phyloP scores from a whole-genome alignment of 257 asterid genomes.

The Prunella vulgaris region DNA sequence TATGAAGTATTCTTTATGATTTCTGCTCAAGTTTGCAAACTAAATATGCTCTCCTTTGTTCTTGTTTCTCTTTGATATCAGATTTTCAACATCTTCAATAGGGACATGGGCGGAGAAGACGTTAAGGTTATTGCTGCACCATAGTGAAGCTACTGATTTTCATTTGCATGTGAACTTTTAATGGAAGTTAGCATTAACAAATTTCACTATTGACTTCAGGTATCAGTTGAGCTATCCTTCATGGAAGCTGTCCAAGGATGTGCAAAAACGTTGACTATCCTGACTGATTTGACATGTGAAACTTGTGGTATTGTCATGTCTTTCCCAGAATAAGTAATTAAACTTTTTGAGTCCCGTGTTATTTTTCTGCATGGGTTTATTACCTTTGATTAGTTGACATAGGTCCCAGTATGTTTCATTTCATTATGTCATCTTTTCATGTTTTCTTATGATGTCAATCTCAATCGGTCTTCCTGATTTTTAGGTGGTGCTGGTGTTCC shows the following conservation, averaged over 20 bases:
- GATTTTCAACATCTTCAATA: constrained; percentile 61
- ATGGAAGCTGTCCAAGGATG: constrained; percentile 98
- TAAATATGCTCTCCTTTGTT: constrained; percentile 20
- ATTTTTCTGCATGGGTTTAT: constrained; percentile 2
- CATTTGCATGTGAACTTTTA: background rate
- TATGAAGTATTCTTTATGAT: background rate
- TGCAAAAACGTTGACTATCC: constrained; percentile 57
- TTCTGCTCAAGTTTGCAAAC: constrained; percentile 11
- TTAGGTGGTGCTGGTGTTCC: constrained; percentile 94
- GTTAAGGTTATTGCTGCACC: constrained; percentile 54
- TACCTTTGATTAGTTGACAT: background rate
- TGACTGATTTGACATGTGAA: constrained; percentile 63
- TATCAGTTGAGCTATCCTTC: constrained; percentile 67
- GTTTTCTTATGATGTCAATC: background rate
- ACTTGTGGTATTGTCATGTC: constrained; percentile 56
- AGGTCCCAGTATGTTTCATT: background rate
- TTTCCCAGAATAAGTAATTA: constrained; percentile 12
- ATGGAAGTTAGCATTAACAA: background rate
- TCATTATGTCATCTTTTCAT: background rate
- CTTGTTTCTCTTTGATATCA: constrained; percentile 35
- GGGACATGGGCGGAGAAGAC: constrained; percentile 75
- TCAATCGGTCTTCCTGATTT: constrained; percentile 17
- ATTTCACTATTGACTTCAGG: constrained; percentile 37
- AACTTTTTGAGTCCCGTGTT: background rate
- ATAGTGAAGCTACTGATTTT: background rate